A percentile compares a stretch with the other conserved stretches of the same genome.
phyloP scores from a whole-genome alignment of 805 yeast genomes.

The Sugiyamaella smithiae region DNA sequence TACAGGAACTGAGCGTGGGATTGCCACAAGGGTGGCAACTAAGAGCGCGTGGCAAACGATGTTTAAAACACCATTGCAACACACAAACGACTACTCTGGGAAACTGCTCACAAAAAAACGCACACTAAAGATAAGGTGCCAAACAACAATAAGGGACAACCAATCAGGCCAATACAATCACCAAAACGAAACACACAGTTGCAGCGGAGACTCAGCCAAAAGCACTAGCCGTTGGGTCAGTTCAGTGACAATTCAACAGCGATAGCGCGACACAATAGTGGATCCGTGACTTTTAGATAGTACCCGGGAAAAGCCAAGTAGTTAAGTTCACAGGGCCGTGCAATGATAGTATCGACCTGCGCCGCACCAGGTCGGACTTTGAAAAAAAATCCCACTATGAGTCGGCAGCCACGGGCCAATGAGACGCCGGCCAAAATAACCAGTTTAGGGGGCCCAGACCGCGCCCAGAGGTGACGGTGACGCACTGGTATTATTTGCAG shows the following conservation, averaged over 20 bases:
- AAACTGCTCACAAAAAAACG: too few relatives aligned
- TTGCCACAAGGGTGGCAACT: not conserved
- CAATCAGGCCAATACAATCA: too few relatives aligned
- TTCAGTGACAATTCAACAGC: conserved; percentile 7
- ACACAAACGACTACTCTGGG: too few relatives aligned
- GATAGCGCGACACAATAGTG: not conserved
- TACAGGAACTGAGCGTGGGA: not conserved
- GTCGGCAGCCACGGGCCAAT: too few relatives aligned
- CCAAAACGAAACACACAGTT: too few relatives aligned
- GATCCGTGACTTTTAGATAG: not conserved
- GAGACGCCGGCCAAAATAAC: not conserved
- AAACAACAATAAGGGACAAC: too few relatives aligned
- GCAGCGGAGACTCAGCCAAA: too few relatives aligned
- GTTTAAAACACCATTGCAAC: conserved; percentile 4
- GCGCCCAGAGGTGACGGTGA: too few relatives aligned
- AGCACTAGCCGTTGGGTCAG: conserved; percentile 3
- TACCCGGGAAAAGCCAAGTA: conserved; percentile 1
- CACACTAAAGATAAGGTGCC: too few relatives aligned
- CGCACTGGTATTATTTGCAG: too few relatives aligned
- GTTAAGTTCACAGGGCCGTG: not conserved
- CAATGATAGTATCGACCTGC: not conserved
- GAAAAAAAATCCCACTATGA: too few relatives aligned
- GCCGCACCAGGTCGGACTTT: not conserved
- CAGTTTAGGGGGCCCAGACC: not conserved
- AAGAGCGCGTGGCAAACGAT: not conserved